Percentiles rank a stretch among this genome's conserved stretches.
Conservation (phyloP, 2,329 filamentous ascomycete genomes). For the Aspergillus caelatus region DNA sequence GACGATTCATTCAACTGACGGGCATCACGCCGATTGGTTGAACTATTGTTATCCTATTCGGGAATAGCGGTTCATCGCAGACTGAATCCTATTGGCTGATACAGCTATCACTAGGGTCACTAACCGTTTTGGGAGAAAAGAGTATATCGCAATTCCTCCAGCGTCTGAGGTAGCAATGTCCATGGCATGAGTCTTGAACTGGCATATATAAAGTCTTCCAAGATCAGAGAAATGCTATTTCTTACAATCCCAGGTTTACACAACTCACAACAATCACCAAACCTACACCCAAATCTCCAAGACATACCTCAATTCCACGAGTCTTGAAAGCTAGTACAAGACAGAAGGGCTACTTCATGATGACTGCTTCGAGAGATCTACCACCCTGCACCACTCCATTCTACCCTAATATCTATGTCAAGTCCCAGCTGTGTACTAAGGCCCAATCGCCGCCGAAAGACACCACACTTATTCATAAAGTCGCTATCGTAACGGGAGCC, state of each 20-base stretch:
- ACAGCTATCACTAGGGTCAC: background rate
- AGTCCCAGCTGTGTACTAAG: background rate
- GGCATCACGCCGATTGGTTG: background rate
- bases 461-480: slow-evolving; percentile 32
- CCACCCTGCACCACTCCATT: background rate
- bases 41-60: background rate
- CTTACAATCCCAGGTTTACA: background rate
- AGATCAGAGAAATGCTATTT: background rate
- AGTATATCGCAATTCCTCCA: background rate
- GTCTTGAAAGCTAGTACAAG: background rate
- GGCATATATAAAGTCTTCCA: background rate
- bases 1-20: background rate
- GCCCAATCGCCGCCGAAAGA: background rate
- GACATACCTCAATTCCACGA: background rate
- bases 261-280: background rate
- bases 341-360: background rate
- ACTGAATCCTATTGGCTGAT: background rate
- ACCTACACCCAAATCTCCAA: background rate
- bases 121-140: background rate
- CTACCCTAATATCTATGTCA: background rate
- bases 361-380: background rate
- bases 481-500: slow-evolving; percentile 54
- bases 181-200: background rate
- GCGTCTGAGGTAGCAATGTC: background rate
- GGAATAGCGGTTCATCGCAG: background rate